Evolutionary conservation across 2,329 filamentous ascomycete genomes (phyloP), one percentile per base, ranked within the genome.

Genomic region (Sclerotinia trifoliorum): DNA sequence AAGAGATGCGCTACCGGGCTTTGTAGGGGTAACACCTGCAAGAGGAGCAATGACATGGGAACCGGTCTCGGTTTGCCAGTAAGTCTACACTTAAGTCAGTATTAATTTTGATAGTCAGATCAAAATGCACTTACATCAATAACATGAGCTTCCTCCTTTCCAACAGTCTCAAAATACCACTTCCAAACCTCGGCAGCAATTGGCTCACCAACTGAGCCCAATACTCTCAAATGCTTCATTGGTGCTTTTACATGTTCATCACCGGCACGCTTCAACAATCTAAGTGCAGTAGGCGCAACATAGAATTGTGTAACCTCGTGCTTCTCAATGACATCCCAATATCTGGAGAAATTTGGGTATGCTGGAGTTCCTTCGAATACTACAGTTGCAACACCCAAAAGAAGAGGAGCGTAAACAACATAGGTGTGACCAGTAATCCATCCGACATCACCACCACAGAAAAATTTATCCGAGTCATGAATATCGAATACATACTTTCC

Each of bases 391-490:
- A 97, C 91, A 83, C 95, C 95, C 60, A 98, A 88, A 57, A 99
- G 85, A 65, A 99, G 85, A 72, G 95, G 95, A 15, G 95, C 93
- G 78, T 99, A 99, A 51, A 99, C 94, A 68, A 98, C 94, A 76
- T 99, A 99, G 32, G 95, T 97, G 82, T 99, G 95, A 24, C 95
- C 95, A 42, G 95, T 99, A 79, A 99, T 98, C 95, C 95, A 99
- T 73, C 95, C 95, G 55, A 99, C 94, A 77, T 99, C 95, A 79
- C 95, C 95, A 80, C 94, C 95, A 76, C 95, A 99, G 86, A 98
- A 98, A 86, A 95, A 97, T 72, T 87, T 88, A 80, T 99, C 95
- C 66, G 91, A 88, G 71, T 94, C 90, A 79, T 99, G 95, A 72
- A 99, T 96, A 79, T 99, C 95, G 78, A 99, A 99, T 71, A 98